A percentile compares a stretch with the other conserved stretches of the same genome.
These are phyloP conservation scores for Nicotiana paniculata DNA, from an alignment of 257 asterid species.

Conservation along the genomic window DNA sequence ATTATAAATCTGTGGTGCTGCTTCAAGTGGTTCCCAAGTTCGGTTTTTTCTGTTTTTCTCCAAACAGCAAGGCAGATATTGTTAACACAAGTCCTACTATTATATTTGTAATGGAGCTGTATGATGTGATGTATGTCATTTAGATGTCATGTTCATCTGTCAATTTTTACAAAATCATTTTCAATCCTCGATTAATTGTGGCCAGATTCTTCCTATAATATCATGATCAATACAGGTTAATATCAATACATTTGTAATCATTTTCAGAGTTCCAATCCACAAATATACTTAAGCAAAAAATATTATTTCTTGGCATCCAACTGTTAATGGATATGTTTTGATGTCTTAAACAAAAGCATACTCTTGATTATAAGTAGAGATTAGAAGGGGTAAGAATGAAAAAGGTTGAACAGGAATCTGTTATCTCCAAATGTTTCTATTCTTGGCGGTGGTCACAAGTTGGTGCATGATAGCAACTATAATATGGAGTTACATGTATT, in stretches of 20 bases:
- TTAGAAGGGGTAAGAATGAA: background rate
- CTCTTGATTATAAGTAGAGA: background rate
- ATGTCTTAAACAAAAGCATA: background rate
- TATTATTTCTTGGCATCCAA: background rate
- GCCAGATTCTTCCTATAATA: constrained; percentile 9
- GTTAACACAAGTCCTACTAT: constrained; percentile 17
- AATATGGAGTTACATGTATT: constrained; percentile 18
- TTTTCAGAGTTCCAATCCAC: constrained; percentile 15
- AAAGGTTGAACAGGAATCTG: background rate
- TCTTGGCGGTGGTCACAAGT: constrained; percentile 16
- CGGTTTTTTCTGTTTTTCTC: constrained; percentile 30
- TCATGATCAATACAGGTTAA: background rate
- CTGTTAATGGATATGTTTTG: background rate
- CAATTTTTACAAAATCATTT: constrained; percentile 17
- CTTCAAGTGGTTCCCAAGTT: constrained; percentile 17
- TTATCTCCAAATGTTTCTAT: background rate
- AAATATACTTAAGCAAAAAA: background rate
- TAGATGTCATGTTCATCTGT: background rate
- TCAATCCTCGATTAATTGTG: constrained; percentile 10
- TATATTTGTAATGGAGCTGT: constrained; percentile 25
- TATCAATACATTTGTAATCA: constrained; percentile 6
- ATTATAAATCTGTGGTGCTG: constrained; percentile 11
- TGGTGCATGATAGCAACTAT: constrained; percentile 20
- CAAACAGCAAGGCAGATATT: constrained; percentile 14
- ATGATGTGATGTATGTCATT: constrained; percentile 26